Base-by-base conservation (phyloP, 2,329 filamentous ascomycete genomes). In the Corinectria fuckeliana region DNA sequence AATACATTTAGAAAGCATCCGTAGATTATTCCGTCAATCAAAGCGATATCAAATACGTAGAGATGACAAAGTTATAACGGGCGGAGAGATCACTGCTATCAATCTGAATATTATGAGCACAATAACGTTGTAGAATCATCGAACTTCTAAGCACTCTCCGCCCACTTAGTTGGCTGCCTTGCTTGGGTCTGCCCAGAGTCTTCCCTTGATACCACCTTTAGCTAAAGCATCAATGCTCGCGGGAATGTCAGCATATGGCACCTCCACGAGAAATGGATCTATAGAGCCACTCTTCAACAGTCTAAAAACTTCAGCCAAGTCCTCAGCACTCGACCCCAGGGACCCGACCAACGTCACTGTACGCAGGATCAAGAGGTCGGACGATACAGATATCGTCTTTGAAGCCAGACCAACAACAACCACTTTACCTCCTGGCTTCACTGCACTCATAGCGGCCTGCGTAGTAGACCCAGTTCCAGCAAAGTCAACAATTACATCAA, bases 401-500 rank as follows among this genome's bases (percentile, higher is more conserved):
- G 32, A 14, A 6, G 41, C 52, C 14, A 60, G 41, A 1, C 58
- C 58, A 20, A 60, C 58, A 2, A 60, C 18, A 1, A 60, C 58
- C 4, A 60, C 42, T 23, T 30, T 56, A 2, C 58, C 58, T 1
- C 41, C 34, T 13, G 21, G 11, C 21, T 52, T 52, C 1, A 60
- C 49, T 1, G 48, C 36, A 1, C 16, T n/a, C 1, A 60, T 16
- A 2, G 58, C 58, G 2, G 14, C 34, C 5, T 16, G 14, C 9
- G 34, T 44, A 6, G 18, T 60, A 7, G 41, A 20, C 0, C 53
- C 25, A 3, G 41, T 53, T 2, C 58, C 58, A 26, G 23, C 52
- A 60, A 60, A 60, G 48, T 60, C 58, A 11, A 60, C 52, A 7
- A 60, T 44, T 3, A 28, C 48, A 20, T 60, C 58, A 18, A 60